A percentile compares a stretch with the other conserved stretches of the same genome.
phyloP scores from a whole-genome alignment of 2,329 filamentous ascomycete species.

The Fonsecaea pugnacius region DNA sequence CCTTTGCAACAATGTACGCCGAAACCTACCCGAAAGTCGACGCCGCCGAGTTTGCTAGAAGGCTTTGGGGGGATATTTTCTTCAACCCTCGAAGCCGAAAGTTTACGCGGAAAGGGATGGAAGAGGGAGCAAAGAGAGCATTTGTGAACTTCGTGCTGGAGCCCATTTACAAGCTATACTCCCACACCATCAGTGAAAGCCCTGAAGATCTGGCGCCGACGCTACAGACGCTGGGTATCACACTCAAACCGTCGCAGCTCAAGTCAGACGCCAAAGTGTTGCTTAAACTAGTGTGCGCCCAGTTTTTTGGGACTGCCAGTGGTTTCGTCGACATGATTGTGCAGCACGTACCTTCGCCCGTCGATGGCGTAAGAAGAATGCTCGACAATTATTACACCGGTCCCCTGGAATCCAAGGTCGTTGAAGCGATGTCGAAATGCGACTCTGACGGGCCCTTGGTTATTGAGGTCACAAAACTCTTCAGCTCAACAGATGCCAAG shows the following conservation, averaged over 20 bases:
- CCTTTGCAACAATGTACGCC: conserved; percentile 95
- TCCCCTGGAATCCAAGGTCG: conserved; percentile 79
- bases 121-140: conserved; percentile 78
- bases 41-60: conserved; percentile 76
- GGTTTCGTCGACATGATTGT: conserved; percentile 97
- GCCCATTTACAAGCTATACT: conserved; percentile 96
- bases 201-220: conserved; percentile 82
- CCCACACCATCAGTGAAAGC: conserved; percentile 89
- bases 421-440: conserved; percentile 77
- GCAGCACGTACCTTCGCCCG: conserved; percentile 83
- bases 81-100: conserved; percentile 89
- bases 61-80: conserved; percentile 96
- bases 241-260: conserved; percentile 88
- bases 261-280: conserved; percentile 87
- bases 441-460: conserved; percentile 88
- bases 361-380: conserved; percentile 74
- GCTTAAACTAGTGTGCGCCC: conserved; percentile 85
- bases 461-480: conserved; percentile 91
- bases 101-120: conserved; percentile 84
- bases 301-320: conserved; percentile 88
- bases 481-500: conserved; percentile 87
- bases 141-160: conserved; percentile 96
- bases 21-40: conserved; percentile 84
- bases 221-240: conserved; percentile 77
- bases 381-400: conserved; percentile 91